Evolutionary conservation across 305 asterid genomes (phyloP).

Genomic region (Salvia sclarea): DNA sequence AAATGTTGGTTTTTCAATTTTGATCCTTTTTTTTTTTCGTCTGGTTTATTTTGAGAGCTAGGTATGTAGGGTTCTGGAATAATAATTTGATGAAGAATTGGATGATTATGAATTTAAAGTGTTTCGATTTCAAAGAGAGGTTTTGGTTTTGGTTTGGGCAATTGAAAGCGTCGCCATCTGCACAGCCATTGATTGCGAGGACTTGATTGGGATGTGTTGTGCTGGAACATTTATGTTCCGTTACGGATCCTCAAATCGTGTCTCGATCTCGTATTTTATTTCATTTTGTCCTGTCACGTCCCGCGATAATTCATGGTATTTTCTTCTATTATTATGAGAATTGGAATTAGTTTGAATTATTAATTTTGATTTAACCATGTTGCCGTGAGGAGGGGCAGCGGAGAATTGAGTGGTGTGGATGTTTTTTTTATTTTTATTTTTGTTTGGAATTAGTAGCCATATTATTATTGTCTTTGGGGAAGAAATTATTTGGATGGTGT

Average conservation of each 20-base stretch:
- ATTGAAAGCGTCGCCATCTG: conserved; percentile 51
- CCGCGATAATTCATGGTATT: too few relatives aligned
- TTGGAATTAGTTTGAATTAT: too few relatives aligned
- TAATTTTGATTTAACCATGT: conserved; percentile 25
- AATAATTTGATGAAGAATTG: too few relatives aligned
- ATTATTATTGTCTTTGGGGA: conserved; percentile 19
- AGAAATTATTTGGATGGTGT: conserved; percentile 1
- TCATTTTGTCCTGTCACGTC: neutral
- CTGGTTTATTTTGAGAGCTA: too few relatives aligned
- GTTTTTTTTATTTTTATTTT: too few relatives aligned
- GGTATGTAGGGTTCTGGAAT: too few relatives aligned
- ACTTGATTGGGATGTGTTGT: conserved; percentile 51
- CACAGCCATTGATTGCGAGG: conserved; percentile 68
- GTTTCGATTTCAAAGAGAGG: conserved; percentile 23
- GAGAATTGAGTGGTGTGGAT: neutral
- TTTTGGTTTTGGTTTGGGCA: conserved; percentile 43
- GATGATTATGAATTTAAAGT: too few relatives aligned
- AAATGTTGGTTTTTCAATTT: neutral
- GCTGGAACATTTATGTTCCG: conserved; percentile 53
- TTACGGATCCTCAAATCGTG: neutral
- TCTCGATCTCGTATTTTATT: neutral
- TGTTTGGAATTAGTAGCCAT: neutral
- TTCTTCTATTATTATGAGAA: too few relatives aligned
- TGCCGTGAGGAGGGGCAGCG: neutral
- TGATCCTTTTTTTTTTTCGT: neutral